Evolutionary conservation across 768 basidiomycete genomes (phyloP).

Genomic region (Termitomyces sp.): DNA sequence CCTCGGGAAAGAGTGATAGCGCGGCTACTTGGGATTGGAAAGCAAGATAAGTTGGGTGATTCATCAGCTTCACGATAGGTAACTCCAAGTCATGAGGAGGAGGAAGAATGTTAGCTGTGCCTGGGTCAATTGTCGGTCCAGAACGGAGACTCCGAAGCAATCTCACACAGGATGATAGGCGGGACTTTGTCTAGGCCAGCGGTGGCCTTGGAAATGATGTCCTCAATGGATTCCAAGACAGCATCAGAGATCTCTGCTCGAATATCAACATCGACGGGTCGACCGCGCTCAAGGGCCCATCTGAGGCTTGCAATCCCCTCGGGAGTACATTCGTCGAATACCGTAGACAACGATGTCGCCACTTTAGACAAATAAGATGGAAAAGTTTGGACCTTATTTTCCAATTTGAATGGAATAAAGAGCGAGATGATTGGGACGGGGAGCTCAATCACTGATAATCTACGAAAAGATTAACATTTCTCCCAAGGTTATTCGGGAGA

Average conservation of each 20-base stretch:
- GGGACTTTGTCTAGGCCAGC: constrained; percentile 36
- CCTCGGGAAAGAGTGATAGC: constrained; percentile 68
- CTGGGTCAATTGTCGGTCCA: constrained; percentile 3
- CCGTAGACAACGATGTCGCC: constrained; percentile 49
- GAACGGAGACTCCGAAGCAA: background rate
- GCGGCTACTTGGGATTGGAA: constrained; percentile 71
- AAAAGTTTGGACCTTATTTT: constrained; percentile 34
- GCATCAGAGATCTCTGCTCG: constrained; percentile 47
- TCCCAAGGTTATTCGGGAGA: constrained; percentile 4
- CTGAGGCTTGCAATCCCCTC: constrained; percentile 48
- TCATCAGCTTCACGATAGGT: constrained; percentile 76
- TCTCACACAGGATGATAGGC: constrained; percentile 65
- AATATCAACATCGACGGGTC: constrained; percentile 68
- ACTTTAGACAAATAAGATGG: constrained; percentile 34
- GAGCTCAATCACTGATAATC: constrained; percentile 10
- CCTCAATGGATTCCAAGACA: constrained; percentile 61
- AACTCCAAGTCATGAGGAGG: constrained; percentile 68
- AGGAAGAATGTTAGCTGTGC: constrained; percentile 69
- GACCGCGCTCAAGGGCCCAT: constrained; percentile 61
- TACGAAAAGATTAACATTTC: background rate
- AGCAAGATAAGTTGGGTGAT: constrained; percentile 64
- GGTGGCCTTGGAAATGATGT: constrained; percentile 61
- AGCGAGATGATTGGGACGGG: constrained; percentile 44
- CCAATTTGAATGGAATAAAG: constrained; percentile 55
- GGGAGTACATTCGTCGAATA: constrained; percentile 44